Conservation (phyloP, 371 early-diverging fungal species). For the Syncephalis plumigaleata region DNA sequence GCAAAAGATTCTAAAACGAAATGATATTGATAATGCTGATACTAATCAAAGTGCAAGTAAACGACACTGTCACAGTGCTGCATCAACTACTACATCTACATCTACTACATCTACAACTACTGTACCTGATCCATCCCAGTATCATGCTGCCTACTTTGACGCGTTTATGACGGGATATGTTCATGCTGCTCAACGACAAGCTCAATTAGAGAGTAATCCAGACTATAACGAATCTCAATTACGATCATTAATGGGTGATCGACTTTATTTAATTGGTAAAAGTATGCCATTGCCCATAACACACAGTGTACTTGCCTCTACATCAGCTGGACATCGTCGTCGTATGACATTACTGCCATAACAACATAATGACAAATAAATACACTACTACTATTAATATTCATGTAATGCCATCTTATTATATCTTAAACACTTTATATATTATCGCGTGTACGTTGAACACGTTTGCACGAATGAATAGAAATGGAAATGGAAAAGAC, state of each 20-base stretch:
- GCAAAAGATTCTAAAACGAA: background rate
- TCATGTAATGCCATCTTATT: too few species aligned
- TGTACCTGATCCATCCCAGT: constrained; percentile 5
- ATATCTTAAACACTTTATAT: too few species aligned
- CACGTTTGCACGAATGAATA: too few species aligned
- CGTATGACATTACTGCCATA: too few species aligned
- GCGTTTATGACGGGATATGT: constrained; percentile 84
- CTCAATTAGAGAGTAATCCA: background rate
- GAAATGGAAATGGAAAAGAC: too few species aligned
- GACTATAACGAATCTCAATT: background rate
- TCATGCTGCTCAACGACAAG: background rate
- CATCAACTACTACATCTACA: too few species aligned
- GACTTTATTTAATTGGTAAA: constrained; percentile 8
- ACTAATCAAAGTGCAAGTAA: too few species aligned
- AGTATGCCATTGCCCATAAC: constrained; percentile 6
- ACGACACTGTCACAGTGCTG: too few species aligned
- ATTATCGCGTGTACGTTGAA: too few species aligned
- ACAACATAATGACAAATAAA: too few species aligned
- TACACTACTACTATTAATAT: too few species aligned
- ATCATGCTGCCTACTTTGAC: constrained; percentile 80
- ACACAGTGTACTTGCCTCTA: constrained; percentile 4
- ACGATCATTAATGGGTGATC: constrained; percentile 1
- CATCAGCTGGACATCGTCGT: too few species aligned
- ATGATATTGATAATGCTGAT: background rate
- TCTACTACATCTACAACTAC: constrained; percentile 1